Percentiles rank a stretch among this genome's conserved stretches.
phyloP scores from a whole-genome alignment of 805 yeast genomes.

The Wickerhamomyces xylosicus region DNA sequence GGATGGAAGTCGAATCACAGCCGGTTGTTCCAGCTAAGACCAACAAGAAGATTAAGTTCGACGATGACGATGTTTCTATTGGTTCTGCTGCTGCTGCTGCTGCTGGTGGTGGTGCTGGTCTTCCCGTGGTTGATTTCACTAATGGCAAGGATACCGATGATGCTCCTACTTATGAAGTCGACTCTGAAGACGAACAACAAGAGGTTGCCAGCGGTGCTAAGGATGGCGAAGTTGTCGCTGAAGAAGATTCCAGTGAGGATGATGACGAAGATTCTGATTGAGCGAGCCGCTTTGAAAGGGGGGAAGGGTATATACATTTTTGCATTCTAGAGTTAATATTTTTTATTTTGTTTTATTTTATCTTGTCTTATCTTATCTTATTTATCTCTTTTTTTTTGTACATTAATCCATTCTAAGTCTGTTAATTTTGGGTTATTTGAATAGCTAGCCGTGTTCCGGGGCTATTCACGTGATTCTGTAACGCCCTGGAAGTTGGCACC shows the following conservation, averaged over 20 bases:
- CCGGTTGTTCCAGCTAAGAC: constrained; percentile 31
- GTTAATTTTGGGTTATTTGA: too few species aligned
- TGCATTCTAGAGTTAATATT: too few species aligned
- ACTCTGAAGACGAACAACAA: constrained; percentile 12
- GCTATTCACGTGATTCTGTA: too few species aligned
- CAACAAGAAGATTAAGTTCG: constrained; percentile 39
- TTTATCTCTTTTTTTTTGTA: too few species aligned
- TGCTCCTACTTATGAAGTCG: constrained; percentile 11
- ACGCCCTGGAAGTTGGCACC: too few species aligned
- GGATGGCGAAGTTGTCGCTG: constrained; percentile 16
- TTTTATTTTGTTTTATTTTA: too few species aligned
- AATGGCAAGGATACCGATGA: constrained; percentile 7
- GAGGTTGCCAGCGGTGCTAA: constrained; percentile 15
- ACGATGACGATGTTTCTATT: constrained; percentile 26
- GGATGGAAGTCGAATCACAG: constrained; percentile 38
- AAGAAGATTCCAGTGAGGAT: constrained; percentile 19
- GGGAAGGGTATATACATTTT: too few species aligned
- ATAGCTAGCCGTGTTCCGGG: too few species aligned
- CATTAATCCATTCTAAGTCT: too few species aligned
- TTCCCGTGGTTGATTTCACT: constrained; percentile 3
- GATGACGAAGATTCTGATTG: constrained; percentile 8
- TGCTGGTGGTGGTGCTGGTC: constrained; percentile 7
- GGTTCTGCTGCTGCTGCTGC: constrained; percentile 14
- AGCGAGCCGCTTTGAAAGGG: too few species aligned
- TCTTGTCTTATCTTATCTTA: too few species aligned